phyloP scores from a whole-genome alignment of 495 filamentous ascomycete genomes.

The Ramalina intermedia region DNA sequence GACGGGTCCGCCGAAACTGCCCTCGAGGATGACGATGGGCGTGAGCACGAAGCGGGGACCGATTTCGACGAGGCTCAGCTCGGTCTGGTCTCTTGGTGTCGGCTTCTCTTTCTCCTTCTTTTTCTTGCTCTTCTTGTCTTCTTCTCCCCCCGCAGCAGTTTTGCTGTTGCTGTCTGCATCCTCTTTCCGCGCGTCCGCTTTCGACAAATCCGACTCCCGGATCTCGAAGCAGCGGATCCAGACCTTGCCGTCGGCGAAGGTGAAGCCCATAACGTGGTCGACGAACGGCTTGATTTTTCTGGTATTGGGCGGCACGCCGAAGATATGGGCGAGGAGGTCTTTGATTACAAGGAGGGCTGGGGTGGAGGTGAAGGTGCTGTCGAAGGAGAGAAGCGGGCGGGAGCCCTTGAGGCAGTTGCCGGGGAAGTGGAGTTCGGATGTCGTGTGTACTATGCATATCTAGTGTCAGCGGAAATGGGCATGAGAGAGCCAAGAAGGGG shows the following conservation, averaged over 20 bases:
- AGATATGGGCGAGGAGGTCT: slow-evolving; percentile 82
- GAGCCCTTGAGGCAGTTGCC: slow-evolving; percentile 95
- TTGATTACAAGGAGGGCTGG: slow-evolving; percentile 59
- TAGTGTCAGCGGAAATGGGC: slow-evolving; percentile 7
- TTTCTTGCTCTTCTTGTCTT: slow-evolving; percentile 18
- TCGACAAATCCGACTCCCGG: slow-evolving; percentile 56
- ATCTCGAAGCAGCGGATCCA: slow-evolving; percentile 96
- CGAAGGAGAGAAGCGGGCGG: slow-evolving; percentile 88
- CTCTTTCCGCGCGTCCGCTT: slow-evolving; percentile 25
- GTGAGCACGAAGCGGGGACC: slow-evolving; percentile 90
- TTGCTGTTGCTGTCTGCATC: slow-evolving; percentile 21
- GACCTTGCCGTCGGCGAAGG: slow-evolving; percentile 84
- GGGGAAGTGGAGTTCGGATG: slow-evolving; percentile 90
- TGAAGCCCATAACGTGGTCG: slow-evolving; percentile 89
- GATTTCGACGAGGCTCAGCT: slow-evolving; percentile 79
- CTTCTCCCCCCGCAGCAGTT: slow-evolving; percentile 13
- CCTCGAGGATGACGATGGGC: slow-evolving; percentile 90
- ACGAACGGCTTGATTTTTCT: slow-evolving; percentile 90
- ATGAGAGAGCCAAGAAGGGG: too few relatives aligned
- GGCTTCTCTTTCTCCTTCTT: slow-evolving; percentile 18
- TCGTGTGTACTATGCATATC: slow-evolving; percentile 58
- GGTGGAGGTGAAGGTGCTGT: slow-evolving; percentile 46
- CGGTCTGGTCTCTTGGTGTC: slow-evolving; percentile 37
- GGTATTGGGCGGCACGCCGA: slow-evolving; percentile 78
- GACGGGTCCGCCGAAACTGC: slow-evolving; percentile 87